These are phyloP conservation scores for Canariomyces notabilis DNA, from an alignment of 2,329 filamentous ascomycete species.

Conservation along the genomic window DNA sequence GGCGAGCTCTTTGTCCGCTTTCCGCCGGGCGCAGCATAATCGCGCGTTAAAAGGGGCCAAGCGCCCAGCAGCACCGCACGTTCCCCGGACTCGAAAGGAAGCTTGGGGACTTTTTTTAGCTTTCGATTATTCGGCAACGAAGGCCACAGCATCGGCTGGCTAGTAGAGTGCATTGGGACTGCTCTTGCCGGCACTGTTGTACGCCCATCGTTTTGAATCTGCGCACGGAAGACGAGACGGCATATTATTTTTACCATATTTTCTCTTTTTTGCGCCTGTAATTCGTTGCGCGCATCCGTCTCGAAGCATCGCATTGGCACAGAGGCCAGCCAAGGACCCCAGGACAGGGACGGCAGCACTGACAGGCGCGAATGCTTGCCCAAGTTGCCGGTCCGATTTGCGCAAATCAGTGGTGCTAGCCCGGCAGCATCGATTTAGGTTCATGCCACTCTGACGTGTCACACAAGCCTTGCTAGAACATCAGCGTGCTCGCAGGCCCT, in stretches of 20 bases:
- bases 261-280: background rate
- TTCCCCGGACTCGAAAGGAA: constrained; percentile 14
- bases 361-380: background rate
- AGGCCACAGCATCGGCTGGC: constrained; percentile 8
- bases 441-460: constrained; percentile 29
- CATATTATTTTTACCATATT: background rate
- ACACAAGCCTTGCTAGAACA: constrained; percentile 8
- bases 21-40: constrained; percentile 40
- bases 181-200: constrained; percentile 2
- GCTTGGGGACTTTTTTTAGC: constrained; percentile 3
- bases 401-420: constrained; percentile 19
- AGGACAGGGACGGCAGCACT: constrained; percentile 5
- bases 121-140: background rate
- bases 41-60: constrained; percentile 40
- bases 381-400: constrained; percentile 12
- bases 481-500: background rate
- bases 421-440: constrained; percentile 7
- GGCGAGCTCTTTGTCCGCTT: constrained; percentile 22
- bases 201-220: background rate
- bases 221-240: background rate
- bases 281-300: background rate
- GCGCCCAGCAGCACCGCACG: constrained; percentile 26
- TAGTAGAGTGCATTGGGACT: no score
- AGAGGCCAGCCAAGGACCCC: constrained; percentile 11
- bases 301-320: constrained; percentile 4